A percentile compares a stretch with the other conserved stretches of the same genome.
Evolutionary conservation across 2,329 filamentous ascomycete species (phyloP).

Genomic region (Hypoxylon sp.): DNA sequence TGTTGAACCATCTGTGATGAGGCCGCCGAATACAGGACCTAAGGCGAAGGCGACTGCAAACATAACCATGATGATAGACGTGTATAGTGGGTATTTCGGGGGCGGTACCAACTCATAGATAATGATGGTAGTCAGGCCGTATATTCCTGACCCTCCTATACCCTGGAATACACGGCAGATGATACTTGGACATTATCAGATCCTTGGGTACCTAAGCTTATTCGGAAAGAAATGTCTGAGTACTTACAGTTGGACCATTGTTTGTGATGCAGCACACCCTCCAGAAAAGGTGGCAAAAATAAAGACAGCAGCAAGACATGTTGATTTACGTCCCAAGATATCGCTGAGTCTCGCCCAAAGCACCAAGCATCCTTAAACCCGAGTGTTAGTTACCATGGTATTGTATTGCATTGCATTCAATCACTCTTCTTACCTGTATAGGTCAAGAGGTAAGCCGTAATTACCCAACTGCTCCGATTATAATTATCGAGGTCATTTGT

Average conservation of each 20-base stretch:
- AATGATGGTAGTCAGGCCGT: constrained; percentile 18
- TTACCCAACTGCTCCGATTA: constrained; percentile 8
- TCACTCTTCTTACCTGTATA: constrained; percentile 18
- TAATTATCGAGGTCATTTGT: constrained; percentile 12
- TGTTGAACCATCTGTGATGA: constrained; percentile 15
- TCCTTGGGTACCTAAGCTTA: no score
- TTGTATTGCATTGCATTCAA: no score
- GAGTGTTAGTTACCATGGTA: no score
- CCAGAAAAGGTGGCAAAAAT: constrained; percentile 16
- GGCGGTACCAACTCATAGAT: constrained; percentile 11
- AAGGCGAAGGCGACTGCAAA: constrained; percentile 13
- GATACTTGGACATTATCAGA: constrained; percentile 3
- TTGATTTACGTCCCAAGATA: constrained; percentile 19
- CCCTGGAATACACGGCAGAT: constrained; percentile 16
- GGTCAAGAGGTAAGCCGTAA: constrained; percentile 14
- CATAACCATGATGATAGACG: constrained; percentile 12
- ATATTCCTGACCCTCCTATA: constrained; percentile 15
- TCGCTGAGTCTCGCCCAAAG: constrained; percentile 19
- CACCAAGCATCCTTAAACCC: no score
- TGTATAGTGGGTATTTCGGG: constrained; percentile 11
- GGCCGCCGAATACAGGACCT: constrained; percentile 13
- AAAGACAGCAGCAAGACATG: constrained; percentile 2
- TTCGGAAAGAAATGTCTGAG: neutral
- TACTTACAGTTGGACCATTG: constrained; percentile 19
- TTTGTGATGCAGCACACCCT: constrained; percentile 14